phyloP scores from a whole-genome alignment of 2,329 filamentous ascomycete species.

The Tolypocladium tropicale region DNA sequence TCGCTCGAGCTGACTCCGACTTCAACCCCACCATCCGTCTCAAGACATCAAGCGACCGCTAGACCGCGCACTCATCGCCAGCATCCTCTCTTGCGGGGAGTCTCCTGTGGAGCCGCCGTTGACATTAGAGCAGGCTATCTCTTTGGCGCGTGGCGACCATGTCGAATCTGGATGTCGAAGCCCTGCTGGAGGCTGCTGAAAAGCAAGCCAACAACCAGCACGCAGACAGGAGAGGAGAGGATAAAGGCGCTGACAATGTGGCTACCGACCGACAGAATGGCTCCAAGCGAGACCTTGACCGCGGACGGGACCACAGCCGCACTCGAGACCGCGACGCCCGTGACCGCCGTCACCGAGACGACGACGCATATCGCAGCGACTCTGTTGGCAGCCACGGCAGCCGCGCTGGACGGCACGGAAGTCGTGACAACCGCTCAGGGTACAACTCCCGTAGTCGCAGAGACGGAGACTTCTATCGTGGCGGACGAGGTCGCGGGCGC shows the following conservation, averaged over 20 bases:
- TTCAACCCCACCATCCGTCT: background rate
- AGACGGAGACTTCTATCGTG: constrained; percentile 61
- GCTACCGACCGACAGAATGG: constrained; percentile 23
- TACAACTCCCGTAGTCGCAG: constrained; percentile 64
- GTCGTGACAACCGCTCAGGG: constrained; percentile 59
- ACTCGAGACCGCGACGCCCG: constrained; percentile 40
- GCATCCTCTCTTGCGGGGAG: background rate
- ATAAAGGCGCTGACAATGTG: constrained; percentile 24
- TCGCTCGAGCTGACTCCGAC: background rate
- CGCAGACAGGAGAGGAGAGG: constrained; percentile 25
- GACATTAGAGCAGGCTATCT: constrained; percentile 11
- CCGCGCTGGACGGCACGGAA: constrained; percentile 62
- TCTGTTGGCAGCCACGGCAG: constrained; percentile 72
- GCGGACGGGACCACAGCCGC: constrained; percentile 46
- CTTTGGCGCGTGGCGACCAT: constrained; percentile 18
- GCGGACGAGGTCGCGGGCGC: constrained; percentile 36
- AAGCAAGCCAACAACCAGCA: constrained; percentile 42
- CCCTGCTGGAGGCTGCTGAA: constrained; percentile 77
- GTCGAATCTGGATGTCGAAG: constrained; percentile 66
- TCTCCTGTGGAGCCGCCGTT: background rate
- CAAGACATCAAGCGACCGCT: background rate
- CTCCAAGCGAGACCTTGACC: constrained; percentile 43
- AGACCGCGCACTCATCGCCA: background rate
- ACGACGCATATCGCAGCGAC: constrained; percentile 63
- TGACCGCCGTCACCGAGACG: constrained; percentile 36